Conservation (phyloP, 768 basidiomycete species). For the Lentinula sp. region DNA sequence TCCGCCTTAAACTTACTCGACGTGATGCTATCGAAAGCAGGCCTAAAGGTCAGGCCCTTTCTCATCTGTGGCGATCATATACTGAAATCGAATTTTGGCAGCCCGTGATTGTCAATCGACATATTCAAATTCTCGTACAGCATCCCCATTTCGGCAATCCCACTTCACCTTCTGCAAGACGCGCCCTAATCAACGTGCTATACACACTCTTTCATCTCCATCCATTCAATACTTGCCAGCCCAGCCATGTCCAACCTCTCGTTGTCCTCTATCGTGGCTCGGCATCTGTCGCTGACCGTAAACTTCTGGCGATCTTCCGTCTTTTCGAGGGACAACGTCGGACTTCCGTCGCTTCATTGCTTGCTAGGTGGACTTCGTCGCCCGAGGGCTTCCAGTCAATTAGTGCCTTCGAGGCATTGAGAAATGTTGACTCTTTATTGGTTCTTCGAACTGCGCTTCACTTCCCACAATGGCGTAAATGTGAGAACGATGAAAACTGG, state of each 20-base stretch:
- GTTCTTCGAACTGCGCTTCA: slow-evolving; percentile 67
- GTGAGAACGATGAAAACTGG: slow-evolving; percentile 28
- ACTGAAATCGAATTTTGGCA: slow-evolving; percentile 17
- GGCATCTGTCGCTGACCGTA: slow-evolving; percentile 55
- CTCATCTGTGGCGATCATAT: background rate
- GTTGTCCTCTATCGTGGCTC: slow-evolving; percentile 72
- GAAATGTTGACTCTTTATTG: slow-evolving; percentile 58
- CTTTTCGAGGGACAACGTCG: slow-evolving; percentile 72
- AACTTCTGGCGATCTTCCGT: slow-evolving; percentile 68
- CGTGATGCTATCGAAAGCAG: slow-evolving; percentile 29
- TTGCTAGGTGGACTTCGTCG: slow-evolving; percentile 60
- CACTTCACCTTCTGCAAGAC: slow-evolving; percentile 25
- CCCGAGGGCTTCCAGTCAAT: slow-evolving; percentile 31
- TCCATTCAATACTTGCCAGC: slow-evolving; percentile 80
- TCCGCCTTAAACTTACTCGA: slow-evolving; percentile 38
- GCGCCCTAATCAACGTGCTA: slow-evolving; percentile 51
- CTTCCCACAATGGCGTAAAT: slow-evolving; percentile 62
- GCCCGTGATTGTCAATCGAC: slow-evolving; percentile 71
- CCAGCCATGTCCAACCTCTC: slow-evolving; percentile 76
- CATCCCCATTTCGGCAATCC: slow-evolving; percentile 55
- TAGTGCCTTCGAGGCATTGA: slow-evolving; percentile 58
- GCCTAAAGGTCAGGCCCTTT: slow-evolving; percentile 54
- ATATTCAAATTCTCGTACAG: slow-evolving; percentile 71
- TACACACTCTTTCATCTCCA: slow-evolving; percentile 67
- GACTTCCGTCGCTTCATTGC: slow-evolving; percentile 54